Percentiles rank a stretch among this genome's conserved stretches.
Conservation (phyloP, 768 basidiomycete species). For the Tulasnella sp. region DNA sequence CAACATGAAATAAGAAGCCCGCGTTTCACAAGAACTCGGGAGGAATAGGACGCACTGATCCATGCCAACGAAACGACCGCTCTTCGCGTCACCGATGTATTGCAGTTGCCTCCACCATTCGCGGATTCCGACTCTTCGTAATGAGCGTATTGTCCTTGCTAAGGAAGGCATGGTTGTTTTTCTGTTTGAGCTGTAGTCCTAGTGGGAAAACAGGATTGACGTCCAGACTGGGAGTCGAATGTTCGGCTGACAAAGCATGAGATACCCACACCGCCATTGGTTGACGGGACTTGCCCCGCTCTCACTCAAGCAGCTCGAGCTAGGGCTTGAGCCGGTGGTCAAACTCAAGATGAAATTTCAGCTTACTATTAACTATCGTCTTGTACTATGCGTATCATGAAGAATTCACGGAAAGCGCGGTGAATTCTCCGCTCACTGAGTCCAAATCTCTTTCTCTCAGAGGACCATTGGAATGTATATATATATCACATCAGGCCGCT, state of each 20-base stretch:
- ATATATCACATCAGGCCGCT: no score
- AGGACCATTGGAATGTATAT: no score
- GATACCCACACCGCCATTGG: background rate
- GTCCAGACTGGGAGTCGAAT: constrained; percentile 4
- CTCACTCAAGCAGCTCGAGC: background rate
- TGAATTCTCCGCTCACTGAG: no score
- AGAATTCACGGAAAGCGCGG: no score
- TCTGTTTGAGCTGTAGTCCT: constrained; percentile 10
- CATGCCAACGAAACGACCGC: constrained; percentile 70
- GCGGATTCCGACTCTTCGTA: constrained; percentile 72
- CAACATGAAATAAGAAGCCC: background rate
- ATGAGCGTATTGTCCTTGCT: constrained; percentile 71
- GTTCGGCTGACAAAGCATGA: constrained; percentile 17
- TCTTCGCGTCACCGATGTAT: constrained; percentile 94
- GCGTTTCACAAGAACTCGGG: background rate
- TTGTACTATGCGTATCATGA: no score
- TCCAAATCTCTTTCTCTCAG: no score
- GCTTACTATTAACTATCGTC: no score
- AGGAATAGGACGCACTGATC: constrained; percentile 69
- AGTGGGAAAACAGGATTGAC: constrained; percentile 10
- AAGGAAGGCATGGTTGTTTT: constrained; percentile 66
- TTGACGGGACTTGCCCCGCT: background rate
- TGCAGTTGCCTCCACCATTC: constrained; percentile 93
- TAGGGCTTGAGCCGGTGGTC: background rate
- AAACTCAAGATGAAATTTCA: background rate